phyloP scores from a whole-genome alignment of 441 rosid species.

The California macrophylla region DNA sequence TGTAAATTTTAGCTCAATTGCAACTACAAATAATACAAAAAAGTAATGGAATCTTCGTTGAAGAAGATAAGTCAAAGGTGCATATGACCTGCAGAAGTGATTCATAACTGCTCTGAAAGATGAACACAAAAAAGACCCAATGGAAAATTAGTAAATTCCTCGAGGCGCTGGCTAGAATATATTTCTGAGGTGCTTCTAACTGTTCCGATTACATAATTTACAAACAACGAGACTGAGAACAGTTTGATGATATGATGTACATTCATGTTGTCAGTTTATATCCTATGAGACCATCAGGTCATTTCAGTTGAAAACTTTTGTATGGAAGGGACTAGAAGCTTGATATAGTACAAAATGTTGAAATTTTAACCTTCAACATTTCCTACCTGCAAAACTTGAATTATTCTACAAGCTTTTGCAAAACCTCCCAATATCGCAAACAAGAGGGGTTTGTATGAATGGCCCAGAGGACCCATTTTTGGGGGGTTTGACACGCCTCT shows the following conservation, averaged over 20 bases:
- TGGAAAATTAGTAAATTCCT: not conserved
- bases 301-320: not conserved
- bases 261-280: not conserved
- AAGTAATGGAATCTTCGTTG: not conserved
- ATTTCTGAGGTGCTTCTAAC: not conserved
- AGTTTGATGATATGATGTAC: not conserved
- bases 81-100: not conserved
- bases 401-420: conserved; percentile 34
- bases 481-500: conserved; percentile 56
- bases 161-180: not conserved
- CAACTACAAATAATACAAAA: no score
- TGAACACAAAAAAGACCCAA: not conserved
- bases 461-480: conserved; percentile 79
- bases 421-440: conserved; percentile 66
- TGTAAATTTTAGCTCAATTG: no score
- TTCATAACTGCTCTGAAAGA: not conserved
- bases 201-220: not conserved
- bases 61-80: not conserved
- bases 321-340: not conserved
- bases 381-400: not conserved
- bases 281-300: not conserved
- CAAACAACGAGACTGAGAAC: not conserved
- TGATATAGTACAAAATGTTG: not conserved
- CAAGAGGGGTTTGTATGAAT: conserved; percentile 79
- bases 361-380: not conserved